Evolutionary conservation across 2,329 filamentous ascomycete species (phyloP).

Genomic region (Beauveria sp.): DNA sequence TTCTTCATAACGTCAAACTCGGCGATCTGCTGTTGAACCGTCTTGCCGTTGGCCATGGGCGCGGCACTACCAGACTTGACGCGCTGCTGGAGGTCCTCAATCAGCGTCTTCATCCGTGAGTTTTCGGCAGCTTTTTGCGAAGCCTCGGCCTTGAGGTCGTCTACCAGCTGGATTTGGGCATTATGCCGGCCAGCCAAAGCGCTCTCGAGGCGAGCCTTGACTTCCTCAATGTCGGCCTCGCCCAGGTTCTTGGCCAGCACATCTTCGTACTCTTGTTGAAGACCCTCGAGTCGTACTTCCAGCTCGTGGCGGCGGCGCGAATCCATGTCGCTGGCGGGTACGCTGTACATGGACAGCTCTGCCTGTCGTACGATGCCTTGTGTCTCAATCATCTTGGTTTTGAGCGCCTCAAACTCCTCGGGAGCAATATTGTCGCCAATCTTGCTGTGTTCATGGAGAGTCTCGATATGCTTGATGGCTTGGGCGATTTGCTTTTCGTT

Average conservation of each 20-base stretch:
- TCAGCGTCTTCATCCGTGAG: constrained; percentile 67
- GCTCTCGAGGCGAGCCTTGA: constrained; percentile 72
- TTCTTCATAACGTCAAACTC: constrained; percentile 99
- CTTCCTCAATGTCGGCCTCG: constrained; percentile 72
- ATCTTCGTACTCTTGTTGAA: constrained; percentile 80
- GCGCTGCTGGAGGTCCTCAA: constrained; percentile 71
- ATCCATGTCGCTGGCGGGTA: constrained; percentile 55
- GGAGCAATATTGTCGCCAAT: constrained; percentile 72
- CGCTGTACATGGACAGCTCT: constrained; percentile 74
- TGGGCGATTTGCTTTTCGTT: constrained; percentile 81
- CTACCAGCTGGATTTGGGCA: constrained; percentile 62
- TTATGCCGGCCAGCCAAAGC: constrained; percentile 70
- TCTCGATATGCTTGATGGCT: constrained; percentile 76
- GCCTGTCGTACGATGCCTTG: constrained; percentile 90
- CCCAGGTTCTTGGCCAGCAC: constrained; percentile 71
- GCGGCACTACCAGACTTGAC: constrained; percentile 53
- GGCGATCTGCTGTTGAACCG: constrained; percentile 92
- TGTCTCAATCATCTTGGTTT: constrained; percentile 73
- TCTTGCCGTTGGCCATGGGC: constrained; percentile 74
- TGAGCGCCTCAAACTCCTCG: constrained; percentile 71
- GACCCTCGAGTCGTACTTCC: constrained; percentile 62
- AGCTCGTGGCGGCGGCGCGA: constrained; percentile 66
- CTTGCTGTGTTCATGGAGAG: constrained; percentile 67
- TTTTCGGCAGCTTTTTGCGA: constrained; percentile 74
- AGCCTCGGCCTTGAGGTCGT: constrained; percentile 71